These are phyloP conservation scores for Termitomyces titanicus DNA, from an alignment of 768 basidiomycete genomes.

Conservation along the genomic window DNA sequence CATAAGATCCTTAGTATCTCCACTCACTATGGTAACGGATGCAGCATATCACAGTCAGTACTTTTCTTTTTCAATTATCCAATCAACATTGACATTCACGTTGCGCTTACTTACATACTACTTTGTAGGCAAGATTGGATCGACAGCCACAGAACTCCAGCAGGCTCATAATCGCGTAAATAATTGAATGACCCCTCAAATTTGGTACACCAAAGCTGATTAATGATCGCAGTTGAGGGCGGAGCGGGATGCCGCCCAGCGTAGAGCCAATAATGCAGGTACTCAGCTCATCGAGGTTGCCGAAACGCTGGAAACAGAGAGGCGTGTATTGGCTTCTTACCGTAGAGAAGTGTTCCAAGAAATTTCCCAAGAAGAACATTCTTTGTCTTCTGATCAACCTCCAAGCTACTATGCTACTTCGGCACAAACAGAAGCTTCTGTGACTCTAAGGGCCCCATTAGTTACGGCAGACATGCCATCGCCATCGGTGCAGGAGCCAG, in stretches of 20 bases:
- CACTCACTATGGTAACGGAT: slow-evolving; percentile 38
- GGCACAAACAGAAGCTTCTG: neutral
- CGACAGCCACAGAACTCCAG: slow-evolving; percentile 31
- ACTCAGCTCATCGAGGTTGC: slow-evolving; percentile 23
- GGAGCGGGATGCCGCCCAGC: slow-evolving; percentile 27
- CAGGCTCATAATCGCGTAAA: slow-evolving; percentile 31
- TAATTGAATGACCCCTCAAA: neutral
- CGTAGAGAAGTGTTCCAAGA: slow-evolving; percentile 32
- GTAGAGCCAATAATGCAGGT: slow-evolving; percentile 27
- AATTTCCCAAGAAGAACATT: slow-evolving; percentile 18
- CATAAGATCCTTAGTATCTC: slow-evolving; percentile 35
- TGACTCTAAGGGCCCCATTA: neutral
- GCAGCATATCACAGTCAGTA: slow-evolving; percentile 37
- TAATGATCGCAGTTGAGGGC: slow-evolving; percentile 24
- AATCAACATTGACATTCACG: neutral
- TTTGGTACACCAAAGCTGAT: neutral
- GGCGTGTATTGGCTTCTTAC: slow-evolving; percentile 26
- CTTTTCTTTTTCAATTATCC: neutral
- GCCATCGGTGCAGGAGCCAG: neutral
- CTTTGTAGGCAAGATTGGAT: slow-evolving; percentile 34
- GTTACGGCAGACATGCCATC: neutral
- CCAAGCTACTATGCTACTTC: slow-evolving; percentile 26
- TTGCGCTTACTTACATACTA: neutral
- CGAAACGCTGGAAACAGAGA: slow-evolving; percentile 21
- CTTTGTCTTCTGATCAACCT: slow-evolving; percentile 16